Percentiles rank a stretch among this genome's conserved stretches.
Evolutionary conservation across 2,329 filamentous ascomycete species (phyloP).

Genomic region (Harringtonia lauricola): DNA sequence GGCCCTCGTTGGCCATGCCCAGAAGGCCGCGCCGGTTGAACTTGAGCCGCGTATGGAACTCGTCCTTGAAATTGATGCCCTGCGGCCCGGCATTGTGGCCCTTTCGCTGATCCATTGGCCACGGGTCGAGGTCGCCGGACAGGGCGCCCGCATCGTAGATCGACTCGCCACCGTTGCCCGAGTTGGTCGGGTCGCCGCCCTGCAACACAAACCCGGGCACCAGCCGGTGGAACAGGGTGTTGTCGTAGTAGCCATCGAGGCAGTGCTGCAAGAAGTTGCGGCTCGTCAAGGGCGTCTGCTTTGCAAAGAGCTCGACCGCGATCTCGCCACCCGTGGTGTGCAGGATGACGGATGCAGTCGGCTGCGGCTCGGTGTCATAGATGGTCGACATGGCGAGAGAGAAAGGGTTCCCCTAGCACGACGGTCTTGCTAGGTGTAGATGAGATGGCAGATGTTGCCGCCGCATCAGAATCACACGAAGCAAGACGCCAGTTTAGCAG

Average conservation of each 20-base stretch:
- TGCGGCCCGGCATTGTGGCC: constrained; percentile 48
- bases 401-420: background rate
- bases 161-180: constrained; percentile 80
- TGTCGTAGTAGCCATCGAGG: constrained; percentile 89
- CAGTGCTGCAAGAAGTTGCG: constrained; percentile 95
- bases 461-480: no score
- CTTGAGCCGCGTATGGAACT: constrained; percentile 84
- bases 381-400: constrained; percentile 60
- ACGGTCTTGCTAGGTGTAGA: background rate
- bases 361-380: constrained; percentile 91
- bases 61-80: constrained; percentile 61
- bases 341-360: constrained; percentile 82
- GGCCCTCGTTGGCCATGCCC: constrained; percentile 90
- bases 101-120: constrained; percentile 55
- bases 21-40: constrained; percentile 85
- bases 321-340: constrained; percentile 86
- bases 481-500: no score
- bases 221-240: constrained; percentile 87
- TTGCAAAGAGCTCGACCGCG: constrained; percentile 85
- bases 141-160: constrained; percentile 81
- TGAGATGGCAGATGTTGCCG: no score
- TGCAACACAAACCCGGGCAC: constrained; percentile 89
- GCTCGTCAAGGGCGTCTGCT: constrained; percentile 81
- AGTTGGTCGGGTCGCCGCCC: constrained; percentile 88
- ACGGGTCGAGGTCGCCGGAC: constrained; percentile 60